phyloP scores from a whole-genome alignment of 2,329 filamentous ascomycete species.

The Domatiomyces catenatus region DNA sequence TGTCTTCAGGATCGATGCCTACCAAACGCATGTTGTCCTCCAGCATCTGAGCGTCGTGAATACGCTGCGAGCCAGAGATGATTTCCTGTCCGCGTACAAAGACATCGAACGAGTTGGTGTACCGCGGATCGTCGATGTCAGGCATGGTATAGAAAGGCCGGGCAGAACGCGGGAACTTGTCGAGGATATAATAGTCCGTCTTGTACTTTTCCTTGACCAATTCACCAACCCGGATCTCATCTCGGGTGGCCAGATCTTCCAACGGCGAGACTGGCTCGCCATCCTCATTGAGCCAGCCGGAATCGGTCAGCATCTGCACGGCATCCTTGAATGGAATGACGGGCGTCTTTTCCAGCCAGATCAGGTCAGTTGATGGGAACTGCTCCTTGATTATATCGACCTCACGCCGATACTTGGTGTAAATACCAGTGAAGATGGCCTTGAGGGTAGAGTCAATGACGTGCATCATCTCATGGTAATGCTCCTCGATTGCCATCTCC shows the following conservation, averaged over 20 bases:
- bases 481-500: slow-evolving; percentile 78
- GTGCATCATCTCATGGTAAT: slow-evolving; percentile 76
- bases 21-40: slow-evolving; percentile 59
- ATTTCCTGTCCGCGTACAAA: slow-evolving; percentile 90
- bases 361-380: slow-evolving; percentile 72
- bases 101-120: slow-evolving; percentile 89
- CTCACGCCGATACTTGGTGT: slow-evolving; percentile 53
- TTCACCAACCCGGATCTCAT: slow-evolving; percentile 73
- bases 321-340: slow-evolving; percentile 67
- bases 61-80: slow-evolving; percentile 81
- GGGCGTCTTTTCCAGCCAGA: slow-evolving; percentile 74
- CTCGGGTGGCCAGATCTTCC: slow-evolving; percentile 70
- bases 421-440: slow-evolving; percentile 57
- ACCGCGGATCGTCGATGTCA: slow-evolving; percentile 53
- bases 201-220: slow-evolving; percentile 73
- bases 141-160: slow-evolving; percentile 87
- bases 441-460: slow-evolving; percentile 71
- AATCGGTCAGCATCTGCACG: slow-evolving; percentile 63
- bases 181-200: slow-evolving; percentile 85
- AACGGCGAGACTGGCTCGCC: slow-evolving; percentile 54
- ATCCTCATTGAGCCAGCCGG: slow-evolving; percentile 62
- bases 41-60: slow-evolving; percentile 64
- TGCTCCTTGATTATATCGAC: slow-evolving; percentile 66
- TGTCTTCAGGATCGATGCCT: slow-evolving; percentile 62
- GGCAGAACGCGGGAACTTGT: slow-evolving; percentile 76